Base-by-base conservation (phyloP, 2,329 filamentous ascomycete genomes). In the Ophiostoma triangulosporum region DNA sequence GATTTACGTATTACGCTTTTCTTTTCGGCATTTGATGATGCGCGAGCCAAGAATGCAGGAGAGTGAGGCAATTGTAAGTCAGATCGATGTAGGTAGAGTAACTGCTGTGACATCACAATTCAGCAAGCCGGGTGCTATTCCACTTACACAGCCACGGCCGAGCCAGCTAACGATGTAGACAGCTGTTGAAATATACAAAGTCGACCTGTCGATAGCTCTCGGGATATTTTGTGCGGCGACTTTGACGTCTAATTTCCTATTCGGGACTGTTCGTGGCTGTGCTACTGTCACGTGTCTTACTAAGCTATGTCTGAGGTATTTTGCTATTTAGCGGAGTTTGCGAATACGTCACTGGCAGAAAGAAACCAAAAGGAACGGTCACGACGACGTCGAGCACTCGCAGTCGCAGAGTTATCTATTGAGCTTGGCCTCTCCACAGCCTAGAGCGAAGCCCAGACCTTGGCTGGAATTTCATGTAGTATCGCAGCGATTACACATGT, bases 61-160 rank as follows among this genome's bases (percentile, higher is more conserved):
- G 64, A 40, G 20, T 24, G 15, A 15, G 20, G 38, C 22, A 43
- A 24, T n/a, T n/a, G n/a, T n/a, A n/a, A n/a, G n/a, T n/a, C n/a
- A n/a, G n/a, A n/a, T n/a, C n/a, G n/a, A n/a, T n/a, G n/a, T n/a
- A n/a, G n/a, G n/a, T n/a, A n/a, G n/a, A n/a, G n/a, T n/a, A n/a
- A n/a, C n/a, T n/a, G n/a, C n/a, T 43, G 20, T 20, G 15, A 14
- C 20, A 27, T 45, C 40, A 22, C 40, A 45, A 45, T 45, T 9
- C 14, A 45, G 40, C 24, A n/a, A 5, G 40, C 40, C 40, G 15
- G 6, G 20, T 43, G 20, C 20, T 20, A 45, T 7, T 45, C 40
- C 40, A 45, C 40, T 45, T 27, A 29, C 40, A 45, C 40, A 45
- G 40, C 40, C 40, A 45, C 40, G 15, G 40, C 40, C 40, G 40